phyloP scores from a whole-genome alignment of 768 basidiomycete species.

The Boletus insuetus region DNA sequence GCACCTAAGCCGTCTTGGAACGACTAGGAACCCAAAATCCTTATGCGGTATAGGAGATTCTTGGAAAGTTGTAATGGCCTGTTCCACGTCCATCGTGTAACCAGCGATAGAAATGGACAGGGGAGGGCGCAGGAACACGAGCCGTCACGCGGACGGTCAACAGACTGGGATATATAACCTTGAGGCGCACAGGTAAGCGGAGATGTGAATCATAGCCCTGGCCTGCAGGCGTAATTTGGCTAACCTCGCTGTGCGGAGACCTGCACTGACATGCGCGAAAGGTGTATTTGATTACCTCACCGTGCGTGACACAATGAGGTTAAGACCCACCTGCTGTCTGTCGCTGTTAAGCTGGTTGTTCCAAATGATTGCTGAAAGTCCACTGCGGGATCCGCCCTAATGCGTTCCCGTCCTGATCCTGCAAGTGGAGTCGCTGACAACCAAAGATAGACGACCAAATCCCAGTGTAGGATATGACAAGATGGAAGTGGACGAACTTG shows the following conservation, averaged over 20 bases:
- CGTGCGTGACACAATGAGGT: not conserved
- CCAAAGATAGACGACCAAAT: not conserved
- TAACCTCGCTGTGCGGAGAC: not conserved
- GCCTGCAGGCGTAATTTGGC: constrained; percentile 2
- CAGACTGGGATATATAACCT: constrained; percentile 12
- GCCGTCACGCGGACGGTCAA: not conserved
- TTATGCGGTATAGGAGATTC: constrained; percentile 1
- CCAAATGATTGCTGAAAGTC: not conserved
- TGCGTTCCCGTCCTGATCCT: not conserved
- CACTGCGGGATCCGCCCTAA: not conserved
- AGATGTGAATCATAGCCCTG: constrained; percentile 17
- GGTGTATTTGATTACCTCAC: not conserved
- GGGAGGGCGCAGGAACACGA: not conserved
- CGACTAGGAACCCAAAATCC: constrained; percentile 11
- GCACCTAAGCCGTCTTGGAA: constrained; percentile 16
- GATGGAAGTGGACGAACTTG: not conserved
- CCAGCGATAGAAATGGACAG: constrained; percentile 2
- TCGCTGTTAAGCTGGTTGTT: not conserved
- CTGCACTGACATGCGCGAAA: not conserved
- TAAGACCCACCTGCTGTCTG: not conserved
- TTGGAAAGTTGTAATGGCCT: not conserved
- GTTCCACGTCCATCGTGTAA: constrained; percentile 18
- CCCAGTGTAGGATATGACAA: not conserved
- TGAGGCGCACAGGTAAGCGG: not conserved
- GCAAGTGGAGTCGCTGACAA: not conserved